phyloP scores from a whole-genome alignment of 495 filamentous ascomycete genomes.

The Pyronema domesticum region DNA sequence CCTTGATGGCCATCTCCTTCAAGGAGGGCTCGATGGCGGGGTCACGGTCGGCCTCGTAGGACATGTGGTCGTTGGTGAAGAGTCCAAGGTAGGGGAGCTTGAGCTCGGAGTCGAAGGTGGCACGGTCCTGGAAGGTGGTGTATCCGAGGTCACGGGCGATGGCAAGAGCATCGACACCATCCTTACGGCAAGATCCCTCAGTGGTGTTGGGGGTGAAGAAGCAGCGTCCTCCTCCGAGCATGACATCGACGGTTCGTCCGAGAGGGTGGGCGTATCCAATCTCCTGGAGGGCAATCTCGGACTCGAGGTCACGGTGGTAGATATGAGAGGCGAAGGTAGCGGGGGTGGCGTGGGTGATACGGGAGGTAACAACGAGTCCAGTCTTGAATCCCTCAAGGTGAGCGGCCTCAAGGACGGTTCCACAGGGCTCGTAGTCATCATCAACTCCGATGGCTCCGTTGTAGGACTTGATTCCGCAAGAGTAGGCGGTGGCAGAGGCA shows the following conservation, averaged over 20 bases:
- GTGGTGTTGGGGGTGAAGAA: constrained; percentile 26
- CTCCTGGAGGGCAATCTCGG: constrained; percentile 25
- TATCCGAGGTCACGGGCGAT: constrained; percentile 24
- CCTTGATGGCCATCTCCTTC: constrained; percentile 26
- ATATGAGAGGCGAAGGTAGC: constrained; percentile 24
- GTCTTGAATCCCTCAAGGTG: constrained; percentile 24
- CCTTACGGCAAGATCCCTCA: constrained; percentile 21
- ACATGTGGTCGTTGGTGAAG: constrained; percentile 25
- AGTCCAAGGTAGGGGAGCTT: constrained; percentile 26
- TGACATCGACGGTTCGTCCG: constrained; percentile 24
- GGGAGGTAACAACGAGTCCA: constrained; percentile 25
- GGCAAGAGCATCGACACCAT: constrained; percentile 23
- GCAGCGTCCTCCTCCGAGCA: constrained; percentile 26
- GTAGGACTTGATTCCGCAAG: constrained; percentile 25
- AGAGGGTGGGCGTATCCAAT: constrained; percentile 24
- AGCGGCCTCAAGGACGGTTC: constrained; percentile 25
- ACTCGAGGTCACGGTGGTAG: constrained; percentile 23
- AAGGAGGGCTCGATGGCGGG: constrained; percentile 21
- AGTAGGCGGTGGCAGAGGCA: constrained; percentile 25
- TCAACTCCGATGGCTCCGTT: constrained; percentile 24
- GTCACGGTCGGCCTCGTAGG: constrained; percentile 27
- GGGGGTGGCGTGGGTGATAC: constrained; percentile 26
- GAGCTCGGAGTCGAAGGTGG: constrained; percentile 20
- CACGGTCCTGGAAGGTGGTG: constrained; percentile 22
- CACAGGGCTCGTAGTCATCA: constrained; percentile 17